A percentile compares a stretch with the other conserved stretches of the same genome.
These are phyloP conservation scores for Cryphonectria japonica DNA, from an alignment of 2,329 filamentous ascomycete species.

Conservation along the genomic window DNA sequence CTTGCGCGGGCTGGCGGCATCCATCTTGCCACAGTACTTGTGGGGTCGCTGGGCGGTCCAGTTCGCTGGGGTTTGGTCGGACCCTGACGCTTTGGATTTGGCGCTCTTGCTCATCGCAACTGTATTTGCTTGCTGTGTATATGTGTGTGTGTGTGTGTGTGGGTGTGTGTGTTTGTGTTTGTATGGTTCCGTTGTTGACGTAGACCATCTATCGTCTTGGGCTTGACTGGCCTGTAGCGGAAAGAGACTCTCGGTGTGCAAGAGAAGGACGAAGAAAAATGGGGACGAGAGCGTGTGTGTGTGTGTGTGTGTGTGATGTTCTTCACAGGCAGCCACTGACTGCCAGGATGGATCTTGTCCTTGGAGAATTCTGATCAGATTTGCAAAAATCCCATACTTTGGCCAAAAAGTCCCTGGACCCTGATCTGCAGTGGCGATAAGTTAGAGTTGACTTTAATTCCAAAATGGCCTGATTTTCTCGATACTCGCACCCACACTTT, in stretches of 20 bases:
- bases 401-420: background rate
- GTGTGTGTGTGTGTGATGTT: too few relatives aligned
- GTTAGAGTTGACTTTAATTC: background rate
- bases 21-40: conserved; percentile 29
- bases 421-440: conserved; percentile 17
- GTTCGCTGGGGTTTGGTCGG: conserved; percentile 19
- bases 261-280: background rate
- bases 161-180: background rate
- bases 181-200: background rate
- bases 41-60: conserved; percentile 26
- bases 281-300: background rate
- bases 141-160: too few relatives aligned
- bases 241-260: too few relatives aligned
- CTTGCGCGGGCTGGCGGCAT: conserved; percentile 25
- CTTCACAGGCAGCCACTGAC: too few relatives aligned
- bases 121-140: background rate
- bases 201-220: too few relatives aligned
- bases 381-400: background rate
- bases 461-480: background rate
- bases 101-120: conserved; percentile 32
- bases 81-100: conserved; percentile 32
- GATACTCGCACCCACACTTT: background rate
- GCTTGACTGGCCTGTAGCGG: too few relatives aligned
- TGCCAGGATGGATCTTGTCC: background rate
- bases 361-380: background rate